Evolutionary conservation across 2,329 filamentous ascomycete species (phyloP).

Genomic region (Colletotrichum higginsianum): DNA sequence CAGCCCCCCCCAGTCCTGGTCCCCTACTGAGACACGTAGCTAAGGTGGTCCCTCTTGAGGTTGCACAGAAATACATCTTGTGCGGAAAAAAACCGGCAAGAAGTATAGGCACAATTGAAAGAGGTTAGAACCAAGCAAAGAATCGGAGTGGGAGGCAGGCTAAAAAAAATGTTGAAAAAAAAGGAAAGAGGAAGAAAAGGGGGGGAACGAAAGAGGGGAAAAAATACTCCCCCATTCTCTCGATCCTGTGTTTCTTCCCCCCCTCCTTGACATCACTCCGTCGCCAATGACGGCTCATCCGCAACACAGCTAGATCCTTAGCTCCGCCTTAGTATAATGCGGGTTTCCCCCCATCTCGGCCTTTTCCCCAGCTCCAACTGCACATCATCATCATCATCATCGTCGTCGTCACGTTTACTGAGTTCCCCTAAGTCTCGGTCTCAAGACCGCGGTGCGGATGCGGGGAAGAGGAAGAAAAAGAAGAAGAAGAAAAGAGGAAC

Average conservation of each 20-base stretch:
- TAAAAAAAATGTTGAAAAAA: too few relatives aligned
- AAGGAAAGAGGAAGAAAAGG: too few relatives aligned
- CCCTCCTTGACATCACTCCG: slow-evolving; percentile 15
- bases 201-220: too few relatives aligned
- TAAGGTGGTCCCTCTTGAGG: too few relatives aligned
- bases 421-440: slow-evolving; percentile 3
- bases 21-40: neutral
- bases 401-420: slow-evolving; percentile 16
- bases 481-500: slow-evolving; percentile 3
- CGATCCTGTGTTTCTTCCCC: neutral
- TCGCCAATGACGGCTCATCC: slow-evolving; percentile 23
- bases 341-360: slow-evolving; percentile 1
- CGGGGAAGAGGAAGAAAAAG: slow-evolving; percentile 24
- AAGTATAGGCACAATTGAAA: neutral
- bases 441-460: neutral
- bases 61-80: too few relatives aligned
- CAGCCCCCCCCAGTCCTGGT: neutral
- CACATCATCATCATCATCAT: slow-evolving; percentile 22
- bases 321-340: slow-evolving; percentile 9
- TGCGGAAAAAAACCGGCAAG: too few relatives aligned
- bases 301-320: neutral
- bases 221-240: neutral
- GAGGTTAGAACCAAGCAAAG: slow-evolving; percentile 5
- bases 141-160: neutral
- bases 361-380: slow-evolving; percentile 1